Evolutionary conservation across 257 asterid genomes (phyloP), one percentile per base, ranked within the genome.

Genomic region (Lycium ferocissimum): DNA sequence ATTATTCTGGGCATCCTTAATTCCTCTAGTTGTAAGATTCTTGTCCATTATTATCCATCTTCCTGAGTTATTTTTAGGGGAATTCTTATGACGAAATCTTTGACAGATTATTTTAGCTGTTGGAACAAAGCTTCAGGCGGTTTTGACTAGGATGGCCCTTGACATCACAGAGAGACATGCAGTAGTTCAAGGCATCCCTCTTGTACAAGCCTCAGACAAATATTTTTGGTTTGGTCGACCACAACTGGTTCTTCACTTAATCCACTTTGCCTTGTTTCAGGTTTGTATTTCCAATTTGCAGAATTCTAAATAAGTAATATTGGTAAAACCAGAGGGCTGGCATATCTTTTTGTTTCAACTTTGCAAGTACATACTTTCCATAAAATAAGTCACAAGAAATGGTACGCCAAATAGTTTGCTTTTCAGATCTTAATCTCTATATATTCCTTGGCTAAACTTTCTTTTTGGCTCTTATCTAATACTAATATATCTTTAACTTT

Each of bases 131-230:
- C 94, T 96, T 83, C 98, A 96, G 85, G 91, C 97, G 66, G 92
- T 96, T 80, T 79, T 96, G 91, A 93, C 95, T 40, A 88, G 73
- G 80, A 96, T 96, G 99, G 99, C 99, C 13, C 83, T 96, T 47
- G 97, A 96, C 86, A 96, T 94, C 83, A 78, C 88, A 2, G 99
- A 96, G 83, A 91, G 95, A 56, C 97, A 96, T 66, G 97, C 98
- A 15, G 97, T 96, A 26, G 98, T 94, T 79, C 97, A 93, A 87
- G 99, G 99, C 85, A 96, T 96, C 76, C 98, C 99, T 53, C 97
- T 94, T n/a, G 99, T 94, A 73, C 96, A 93, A 89, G 99, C 91
- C 86, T 92, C 97, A 0, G 97, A 96, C 84, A 86, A 90, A 82
- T 94, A 92, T 66, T 96, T 96, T 75, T 96, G 99, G 99, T 93